These are phyloP conservation scores for Candida sp. DNA, from an alignment of 1,139 yeast species.

Conservation along the genomic window DNA sequence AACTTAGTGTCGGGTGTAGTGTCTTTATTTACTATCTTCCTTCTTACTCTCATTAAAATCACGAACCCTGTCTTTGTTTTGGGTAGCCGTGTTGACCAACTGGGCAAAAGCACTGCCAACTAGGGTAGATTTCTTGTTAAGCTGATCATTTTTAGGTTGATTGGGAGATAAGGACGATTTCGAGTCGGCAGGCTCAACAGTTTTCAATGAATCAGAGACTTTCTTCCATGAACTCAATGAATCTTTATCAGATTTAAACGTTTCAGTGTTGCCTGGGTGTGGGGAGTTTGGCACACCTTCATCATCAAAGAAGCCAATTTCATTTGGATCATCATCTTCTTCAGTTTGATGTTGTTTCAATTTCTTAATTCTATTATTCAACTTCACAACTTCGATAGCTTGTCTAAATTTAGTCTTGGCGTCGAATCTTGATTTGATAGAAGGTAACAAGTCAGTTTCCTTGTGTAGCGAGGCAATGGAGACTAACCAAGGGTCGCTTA, in stretches of 20 bases:
- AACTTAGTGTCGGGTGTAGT: too few relatives aligned
- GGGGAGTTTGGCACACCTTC: constrained; percentile 15
- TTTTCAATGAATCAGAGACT: constrained; percentile 17
- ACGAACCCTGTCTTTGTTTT: constrained; percentile 59
- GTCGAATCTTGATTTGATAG: constrained; percentile 59
- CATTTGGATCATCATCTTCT: constrained; percentile 53
- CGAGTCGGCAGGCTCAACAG: constrained; percentile 11
- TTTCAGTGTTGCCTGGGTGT: constrained; percentile 1
- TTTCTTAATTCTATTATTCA: constrained; percentile 69
- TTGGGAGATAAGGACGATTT: constrained; percentile 15
- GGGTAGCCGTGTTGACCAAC: constrained; percentile 68
- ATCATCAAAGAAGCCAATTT: constrained; percentile 40
- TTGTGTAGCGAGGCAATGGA: constrained; percentile 44
- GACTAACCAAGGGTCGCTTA: constrained; percentile 70
- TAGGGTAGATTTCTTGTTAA: constrained; percentile 13
- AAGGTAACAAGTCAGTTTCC: constrained; percentile 67
- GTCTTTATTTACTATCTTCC: neutral
- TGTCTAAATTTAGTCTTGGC: constrained; percentile 83
- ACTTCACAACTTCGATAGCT: constrained; percentile 78
- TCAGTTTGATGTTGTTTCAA: constrained; percentile 53
- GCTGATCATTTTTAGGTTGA: constrained; percentile 10
- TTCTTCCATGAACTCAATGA: constrained; percentile 23
- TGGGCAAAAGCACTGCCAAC: constrained; percentile 59
- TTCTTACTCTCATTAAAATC: constrained; percentile 26
- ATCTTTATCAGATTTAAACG: constrained; percentile 9